phyloP scores from a whole-genome alignment of 441 rosid species.

The Metrosideros polymorpha region DNA sequence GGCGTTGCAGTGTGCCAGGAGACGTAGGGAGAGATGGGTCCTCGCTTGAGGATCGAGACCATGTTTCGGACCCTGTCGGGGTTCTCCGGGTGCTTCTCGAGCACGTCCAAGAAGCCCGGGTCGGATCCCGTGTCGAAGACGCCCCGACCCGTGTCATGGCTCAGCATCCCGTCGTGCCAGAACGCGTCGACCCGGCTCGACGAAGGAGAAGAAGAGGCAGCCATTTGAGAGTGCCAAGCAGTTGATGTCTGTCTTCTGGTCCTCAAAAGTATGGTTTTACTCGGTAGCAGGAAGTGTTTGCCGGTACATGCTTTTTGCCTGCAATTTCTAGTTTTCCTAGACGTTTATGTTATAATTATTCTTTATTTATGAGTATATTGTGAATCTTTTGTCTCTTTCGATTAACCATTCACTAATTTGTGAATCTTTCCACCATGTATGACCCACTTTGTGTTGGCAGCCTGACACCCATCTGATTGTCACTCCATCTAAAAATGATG shows the following conservation, averaged over 20 bases:
- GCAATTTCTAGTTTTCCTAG: neutral
- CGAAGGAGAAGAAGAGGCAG: neutral
- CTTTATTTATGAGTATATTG: neutral
- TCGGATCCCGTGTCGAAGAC: constrained; percentile 57
- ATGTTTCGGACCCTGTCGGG: constrained; percentile 69
- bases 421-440: neutral
- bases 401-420: neutral
- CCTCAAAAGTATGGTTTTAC: neutral
- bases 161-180: constrained; percentile 88
- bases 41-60: constrained; percentile 60
- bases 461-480: neutral
- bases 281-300: neutral
- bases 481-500: neutral
- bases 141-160: constrained; percentile 57
- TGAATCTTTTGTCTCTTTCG: neutral
- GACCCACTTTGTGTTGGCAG: neutral
- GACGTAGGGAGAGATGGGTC: constrained; percentile 63
- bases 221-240: neutral
- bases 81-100: constrained; percentile 83
- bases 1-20: constrained; percentile 56
- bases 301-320: neutral
- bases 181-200: constrained; percentile 34
- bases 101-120: constrained; percentile 69
- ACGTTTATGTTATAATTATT: neutral
- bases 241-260: neutral